These are phyloP conservation scores for Aspergillus terreus DNA, from an alignment of 2,329 filamentous ascomycete species.

Conservation along the genomic window DNA sequence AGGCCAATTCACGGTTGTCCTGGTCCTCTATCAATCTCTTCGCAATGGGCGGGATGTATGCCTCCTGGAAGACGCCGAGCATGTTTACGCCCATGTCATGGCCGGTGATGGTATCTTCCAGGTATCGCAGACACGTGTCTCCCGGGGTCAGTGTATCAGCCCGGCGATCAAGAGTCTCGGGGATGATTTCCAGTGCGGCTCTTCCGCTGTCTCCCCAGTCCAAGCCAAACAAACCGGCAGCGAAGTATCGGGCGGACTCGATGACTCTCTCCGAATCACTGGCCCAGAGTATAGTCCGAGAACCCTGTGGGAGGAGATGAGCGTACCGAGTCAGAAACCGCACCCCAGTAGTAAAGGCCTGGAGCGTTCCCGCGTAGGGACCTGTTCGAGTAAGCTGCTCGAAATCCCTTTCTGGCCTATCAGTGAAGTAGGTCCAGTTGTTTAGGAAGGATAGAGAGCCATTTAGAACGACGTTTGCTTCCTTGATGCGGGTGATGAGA, in stretches of 20 bases:
- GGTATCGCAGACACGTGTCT: conserved; percentile 39
- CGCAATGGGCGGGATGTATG: conserved; percentile 47
- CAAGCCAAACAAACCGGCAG: conserved; percentile 52
- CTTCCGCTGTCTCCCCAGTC: conserved; percentile 37
- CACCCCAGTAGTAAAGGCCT: conserved; percentile 53
- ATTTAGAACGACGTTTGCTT: conserved; percentile 38
- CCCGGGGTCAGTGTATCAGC: conserved; percentile 57
- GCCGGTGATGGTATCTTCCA: conserved; percentile 38
- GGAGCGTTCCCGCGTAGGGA: conserved; percentile 53
- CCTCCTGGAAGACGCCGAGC: conserved; percentile 44
- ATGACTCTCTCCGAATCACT: conserved; percentile 53
- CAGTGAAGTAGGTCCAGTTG: conserved; percentile 53
- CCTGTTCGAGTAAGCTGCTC: conserved; percentile 55
- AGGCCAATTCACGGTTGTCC: conserved; percentile 30
- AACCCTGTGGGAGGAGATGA: conserved; percentile 39
- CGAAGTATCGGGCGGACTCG: conserved; percentile 55
- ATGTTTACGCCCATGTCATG: conserved; percentile 50
- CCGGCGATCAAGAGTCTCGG: conserved; percentile 48
- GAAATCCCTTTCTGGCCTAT: conserved; percentile 42
- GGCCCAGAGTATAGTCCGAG: conserved; percentile 50
- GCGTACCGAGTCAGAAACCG: conserved; percentile 52
- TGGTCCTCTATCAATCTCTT: conserved; percentile 35
- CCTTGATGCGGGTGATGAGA: conserved; percentile 47
- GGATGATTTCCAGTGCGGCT: conserved; percentile 50
- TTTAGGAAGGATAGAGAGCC: conserved; percentile 55